These are phyloP conservation scores for Didymellaceae sp. DNA, from an alignment of 2,329 filamentous ascomycete species.

Conservation along the genomic window DNA sequence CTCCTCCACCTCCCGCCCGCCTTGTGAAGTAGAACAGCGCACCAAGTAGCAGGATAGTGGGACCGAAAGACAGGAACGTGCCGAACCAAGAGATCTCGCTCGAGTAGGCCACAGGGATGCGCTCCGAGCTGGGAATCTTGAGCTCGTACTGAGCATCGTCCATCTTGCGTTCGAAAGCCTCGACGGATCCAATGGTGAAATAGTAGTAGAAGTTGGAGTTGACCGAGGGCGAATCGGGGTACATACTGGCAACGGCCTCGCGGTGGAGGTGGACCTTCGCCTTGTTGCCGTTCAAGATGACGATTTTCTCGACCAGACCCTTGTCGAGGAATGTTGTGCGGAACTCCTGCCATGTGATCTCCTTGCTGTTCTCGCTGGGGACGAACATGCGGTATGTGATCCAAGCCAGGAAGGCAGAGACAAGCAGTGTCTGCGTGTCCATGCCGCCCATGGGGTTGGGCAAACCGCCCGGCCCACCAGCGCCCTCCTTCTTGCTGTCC, in stretches of 20 bases:
- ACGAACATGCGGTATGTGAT: conserved; percentile 67
- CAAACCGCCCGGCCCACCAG: conserved; percentile 23
- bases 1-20: conserved; percentile 71
- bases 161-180: conserved; percentile 87
- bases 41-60: conserved; percentile 84
- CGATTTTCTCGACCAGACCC: conserved; percentile 91
- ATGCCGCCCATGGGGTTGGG: conserved; percentile 43
- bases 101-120: conserved; percentile 90
- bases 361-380: conserved; percentile 69
- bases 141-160: conserved; percentile 89
- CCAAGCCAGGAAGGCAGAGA: conserved; percentile 67
- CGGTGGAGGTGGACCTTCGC: conserved; percentile 84
- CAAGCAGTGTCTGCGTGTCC: conserved; percentile 63
- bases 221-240: conserved; percentile 75
- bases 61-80: conserved; percentile 80
- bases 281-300: conserved; percentile 75
- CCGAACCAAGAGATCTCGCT: conserved; percentile 75
- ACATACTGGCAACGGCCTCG: conserved; percentile 72
- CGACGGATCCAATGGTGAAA: conserved; percentile 94
- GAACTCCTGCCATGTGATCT: conserved; percentile 99
- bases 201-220: conserved; percentile 81
- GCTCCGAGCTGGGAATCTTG: conserved; percentile 82
- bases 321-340: conserved; percentile 92
- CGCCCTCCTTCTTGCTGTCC: conserved; percentile 42
- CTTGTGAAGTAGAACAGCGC: conserved; percentile 80